These are phyloP conservation scores for Ceratocystis variospora DNA, from an alignment of 2,329 filamentous ascomycete genomes.

Conservation along the genomic window DNA sequence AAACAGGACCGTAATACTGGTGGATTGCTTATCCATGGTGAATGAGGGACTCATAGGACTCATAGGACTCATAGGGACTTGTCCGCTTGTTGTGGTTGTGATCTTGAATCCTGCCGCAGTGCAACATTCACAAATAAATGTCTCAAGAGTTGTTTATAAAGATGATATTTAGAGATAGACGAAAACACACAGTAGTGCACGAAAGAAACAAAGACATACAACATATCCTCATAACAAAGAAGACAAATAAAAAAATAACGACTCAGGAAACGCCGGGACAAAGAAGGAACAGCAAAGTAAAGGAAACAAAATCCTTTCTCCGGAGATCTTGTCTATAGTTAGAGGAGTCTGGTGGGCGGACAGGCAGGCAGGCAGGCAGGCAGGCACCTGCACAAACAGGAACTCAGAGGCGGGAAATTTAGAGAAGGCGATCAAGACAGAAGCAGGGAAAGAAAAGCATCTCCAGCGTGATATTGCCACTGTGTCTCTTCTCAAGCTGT, in stretches of 20 bases:
- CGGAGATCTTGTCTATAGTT: neutral
- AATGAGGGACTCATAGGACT: too few relatives aligned
- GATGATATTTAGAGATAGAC: conserved; percentile 7
- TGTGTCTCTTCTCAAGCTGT: conserved; percentile 25
- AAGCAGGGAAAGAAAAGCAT: neutral
- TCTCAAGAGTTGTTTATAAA: neutral
- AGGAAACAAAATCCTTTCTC: neutral
- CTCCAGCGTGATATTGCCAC: neutral
- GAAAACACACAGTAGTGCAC: neutral
- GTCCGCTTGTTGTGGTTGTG: too few relatives aligned
- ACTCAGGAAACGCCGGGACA: conserved; percentile 1
- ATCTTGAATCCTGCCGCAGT: too few relatives aligned
- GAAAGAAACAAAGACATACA: neutral
- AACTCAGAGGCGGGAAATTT: too few relatives aligned
- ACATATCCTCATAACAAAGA: conserved; percentile 5
- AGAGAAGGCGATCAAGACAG: neutral
- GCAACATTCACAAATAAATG: neutral
- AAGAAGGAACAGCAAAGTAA: conserved; percentile 1
- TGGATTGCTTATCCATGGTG: too few relatives aligned
- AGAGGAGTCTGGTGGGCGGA: neutral
- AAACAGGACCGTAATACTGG: too few relatives aligned
- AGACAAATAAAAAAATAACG: neutral
- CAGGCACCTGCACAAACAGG: too few relatives aligned
- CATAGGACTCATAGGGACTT: too few relatives aligned
- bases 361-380: neutral